Evolutionary conservation across 495 filamentous ascomycete species (phyloP).

Genomic region (Trypethelium eluteriae): DNA sequence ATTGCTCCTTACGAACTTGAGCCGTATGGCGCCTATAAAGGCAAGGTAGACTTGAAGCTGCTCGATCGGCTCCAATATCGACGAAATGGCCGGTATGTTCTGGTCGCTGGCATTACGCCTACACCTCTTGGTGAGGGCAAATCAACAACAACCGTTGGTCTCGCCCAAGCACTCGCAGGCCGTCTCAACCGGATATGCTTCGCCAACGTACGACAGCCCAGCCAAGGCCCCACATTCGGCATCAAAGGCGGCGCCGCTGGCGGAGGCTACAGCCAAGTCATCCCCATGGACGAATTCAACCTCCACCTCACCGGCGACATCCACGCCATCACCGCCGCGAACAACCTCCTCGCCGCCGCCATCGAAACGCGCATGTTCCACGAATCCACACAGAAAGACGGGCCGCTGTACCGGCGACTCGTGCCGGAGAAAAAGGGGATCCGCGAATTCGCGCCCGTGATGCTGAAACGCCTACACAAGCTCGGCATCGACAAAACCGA

Average conservation of each 20-base stretch:
- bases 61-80: constrained; percentile 79
- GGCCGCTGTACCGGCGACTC: constrained; percentile 75
- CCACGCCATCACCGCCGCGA: constrained; percentile 92
- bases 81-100: constrained; percentile 77
- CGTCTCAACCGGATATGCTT: constrained; percentile 82
- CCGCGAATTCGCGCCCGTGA: constrained; percentile 75
- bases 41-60: constrained; percentile 77
- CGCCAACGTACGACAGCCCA: constrained; percentile 94
- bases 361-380: constrained; percentile 99
- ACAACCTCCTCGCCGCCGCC: constrained; percentile 95
- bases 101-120: constrained; percentile 92
- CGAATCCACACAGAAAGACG: constrained; percentile 89
- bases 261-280: constrained; percentile 96
- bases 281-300: constrained; percentile 99
- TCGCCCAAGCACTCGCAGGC: constrained; percentile 87
- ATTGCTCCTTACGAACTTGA: constrained; percentile 81
- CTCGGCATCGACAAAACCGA: constrained; percentile 91
- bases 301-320: constrained; percentile 96
- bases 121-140: constrained; percentile 98
- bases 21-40: constrained; percentile 90
- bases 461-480: constrained; percentile 89
- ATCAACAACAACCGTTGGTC: constrained; percentile 94
- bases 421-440: constrained; percentile 87
- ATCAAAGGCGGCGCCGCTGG: constrained; percentile 98
- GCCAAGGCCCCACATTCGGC: constrained; percentile 94